Evolutionary conservation across 2,329 filamentous ascomycete genomes (phyloP), one percentile per base, ranked within the genome.

Genomic region (Nigrospora sphaerica): DNA sequence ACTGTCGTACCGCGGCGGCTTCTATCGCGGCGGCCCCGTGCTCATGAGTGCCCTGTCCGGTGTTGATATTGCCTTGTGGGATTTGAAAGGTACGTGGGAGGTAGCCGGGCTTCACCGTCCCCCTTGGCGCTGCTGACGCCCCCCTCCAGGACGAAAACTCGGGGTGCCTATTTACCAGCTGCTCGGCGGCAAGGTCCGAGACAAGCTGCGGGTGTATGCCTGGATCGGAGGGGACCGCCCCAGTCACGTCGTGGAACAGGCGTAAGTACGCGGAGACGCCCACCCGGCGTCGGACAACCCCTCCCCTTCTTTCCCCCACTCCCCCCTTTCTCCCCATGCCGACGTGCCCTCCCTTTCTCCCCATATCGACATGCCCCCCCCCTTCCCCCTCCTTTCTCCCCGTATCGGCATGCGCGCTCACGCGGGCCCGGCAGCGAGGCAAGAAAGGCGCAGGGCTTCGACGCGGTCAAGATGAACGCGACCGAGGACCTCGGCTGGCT

Each of bases 181-280:
- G 0, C 73, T 91, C 0, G 87, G 87, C 4, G 87, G 86, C 4
- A 88, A 87, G 48, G 76, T 91, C 1, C 74, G 86, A 39, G 71
- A 82, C 52, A 84, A 82, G 56, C 66, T 88, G 12, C 80, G 80
- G 50, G 85, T 90, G 0, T 90, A 89, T 57, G 81, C 81, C 13
- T 89, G 86, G 85, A 89, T 90, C 48, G 86, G 86, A 4, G 86
- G 86, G 3, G 85, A 89, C 54, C 69, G 84, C 4, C 86, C 86
- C 0, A 63, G 67, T 9, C 85, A 88, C 54, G 76, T 90, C 3
- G 78, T 81, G 55, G 59, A 57, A 2, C 78, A 82, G 56, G 85
- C 81, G 72, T 82, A 62, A 54, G 73, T 59, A 16, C 31, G 6
- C 36, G 12, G 6, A 11, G 10, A 7, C 7, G 6, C 35, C 17